A percentile compares a stretch with the other conserved stretches of the same genome.
Conservation (phyloP, 2,329 filamentous ascomycete genomes). For the Paramyrothecium roridum region DNA sequence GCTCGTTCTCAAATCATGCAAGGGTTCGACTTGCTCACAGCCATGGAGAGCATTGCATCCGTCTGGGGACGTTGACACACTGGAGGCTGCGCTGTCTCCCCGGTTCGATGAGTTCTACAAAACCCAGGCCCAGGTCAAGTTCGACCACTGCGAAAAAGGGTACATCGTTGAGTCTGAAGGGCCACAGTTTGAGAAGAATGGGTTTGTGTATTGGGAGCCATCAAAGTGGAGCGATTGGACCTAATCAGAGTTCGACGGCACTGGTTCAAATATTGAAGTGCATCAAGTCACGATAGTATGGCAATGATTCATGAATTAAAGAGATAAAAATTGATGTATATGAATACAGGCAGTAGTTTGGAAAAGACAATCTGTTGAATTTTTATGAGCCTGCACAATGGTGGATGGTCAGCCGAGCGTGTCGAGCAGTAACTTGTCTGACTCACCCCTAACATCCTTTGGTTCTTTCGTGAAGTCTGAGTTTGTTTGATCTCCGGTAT, state of each 20-base stretch:
- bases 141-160: constrained; percentile 50
- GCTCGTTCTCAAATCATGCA: constrained; percentile 60
- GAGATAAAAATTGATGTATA: too few species aligned
- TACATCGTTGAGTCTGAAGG: constrained; percentile 53
- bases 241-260: not conserved
- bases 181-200: not conserved
- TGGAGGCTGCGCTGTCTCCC: constrained; percentile 46
- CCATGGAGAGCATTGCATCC: constrained; percentile 59
- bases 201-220: not conserved
- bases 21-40: constrained; percentile 45
- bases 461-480: constrained; percentile 18
- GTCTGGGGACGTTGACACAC: constrained; percentile 42
- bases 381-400: too few species aligned
- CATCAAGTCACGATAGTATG: too few species aligned
- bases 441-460: constrained; percentile 9
- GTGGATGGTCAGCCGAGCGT: too few species aligned
- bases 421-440: too few species aligned
- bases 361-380: too few species aligned
- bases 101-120: constrained; percentile 52
- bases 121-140: constrained; percentile 44
- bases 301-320: too few species aligned
- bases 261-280: not conserved
- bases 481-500: constrained; percentile 20
- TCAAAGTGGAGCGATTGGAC: not conserved
- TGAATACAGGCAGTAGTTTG: too few species aligned